Evolutionary conservation across 106 monocot genomes (phyloP).

Genomic region (Allium sativum): DNA sequence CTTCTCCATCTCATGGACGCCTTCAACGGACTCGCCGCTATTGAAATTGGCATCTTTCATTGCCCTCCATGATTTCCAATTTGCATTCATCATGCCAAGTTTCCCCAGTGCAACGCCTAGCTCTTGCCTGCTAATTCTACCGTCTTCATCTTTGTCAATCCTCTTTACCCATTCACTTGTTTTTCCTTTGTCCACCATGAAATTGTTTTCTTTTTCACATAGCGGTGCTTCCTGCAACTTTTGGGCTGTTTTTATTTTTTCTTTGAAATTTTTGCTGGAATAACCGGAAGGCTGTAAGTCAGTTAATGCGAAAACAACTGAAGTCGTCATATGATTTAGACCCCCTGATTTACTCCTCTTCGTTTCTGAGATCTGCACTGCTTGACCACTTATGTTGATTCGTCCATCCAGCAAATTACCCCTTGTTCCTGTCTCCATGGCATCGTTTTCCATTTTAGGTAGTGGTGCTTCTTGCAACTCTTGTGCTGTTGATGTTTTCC

Average conservation of each 20-base stretch:
- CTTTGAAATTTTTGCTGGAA: too few species aligned
- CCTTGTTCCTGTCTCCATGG: too few species aligned
- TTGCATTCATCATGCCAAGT: conserved; percentile 1
- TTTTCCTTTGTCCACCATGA: not conserved
- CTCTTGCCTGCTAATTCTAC: conserved; percentile 16
- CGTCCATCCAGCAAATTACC: too few species aligned
- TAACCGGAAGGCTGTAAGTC: too few species aligned
- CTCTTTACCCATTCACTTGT: conserved; percentile 14
- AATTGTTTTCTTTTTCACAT: not conserved
- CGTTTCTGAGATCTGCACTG: too few species aligned
- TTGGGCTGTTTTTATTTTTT: not conserved
- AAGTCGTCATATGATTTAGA: too few species aligned
- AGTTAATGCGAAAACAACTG: too few species aligned
- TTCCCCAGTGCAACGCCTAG: conserved; percentile 8
- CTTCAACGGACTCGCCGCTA: conserved; percentile 2
- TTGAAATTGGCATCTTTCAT: conserved; percentile 10
- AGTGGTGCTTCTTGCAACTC: too few species aligned
- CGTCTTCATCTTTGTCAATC: conserved; percentile 4
- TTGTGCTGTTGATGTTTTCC: too few species aligned
- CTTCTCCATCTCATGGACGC: conserved; percentile 11
- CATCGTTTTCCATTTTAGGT: too few species aligned
- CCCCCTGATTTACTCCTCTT: too few species aligned
- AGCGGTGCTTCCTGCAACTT: not conserved
- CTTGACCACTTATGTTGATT: too few species aligned
- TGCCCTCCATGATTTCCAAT: conserved; percentile 18